Conservation (phyloP, 116 monocot species). For the Papilionanthe hybrid region DNA sequence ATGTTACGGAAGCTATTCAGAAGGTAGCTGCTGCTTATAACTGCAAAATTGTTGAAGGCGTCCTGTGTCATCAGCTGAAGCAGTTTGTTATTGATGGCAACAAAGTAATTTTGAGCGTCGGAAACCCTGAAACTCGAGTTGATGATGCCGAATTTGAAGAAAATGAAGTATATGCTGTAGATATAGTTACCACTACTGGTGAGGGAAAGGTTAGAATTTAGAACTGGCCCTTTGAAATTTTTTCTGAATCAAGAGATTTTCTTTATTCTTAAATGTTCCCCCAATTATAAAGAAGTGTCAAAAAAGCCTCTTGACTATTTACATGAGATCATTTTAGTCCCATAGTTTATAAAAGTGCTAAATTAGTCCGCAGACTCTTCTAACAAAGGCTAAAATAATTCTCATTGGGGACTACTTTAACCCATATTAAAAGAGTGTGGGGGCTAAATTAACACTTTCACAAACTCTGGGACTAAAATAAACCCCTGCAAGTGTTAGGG, state of each 20-base stretch:
- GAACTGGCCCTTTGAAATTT: not conserved
- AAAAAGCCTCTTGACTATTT: too few relatives aligned
- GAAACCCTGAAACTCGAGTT: conserved; percentile 77
- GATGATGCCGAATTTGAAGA: conserved; percentile 93
- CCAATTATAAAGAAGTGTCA: too few relatives aligned
- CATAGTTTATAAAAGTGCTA: too few relatives aligned
- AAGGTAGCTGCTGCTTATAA: conserved; percentile 98
- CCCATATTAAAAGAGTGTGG: too few relatives aligned
- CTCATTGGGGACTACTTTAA: too few relatives aligned
- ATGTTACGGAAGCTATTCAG: conserved; percentile 93
- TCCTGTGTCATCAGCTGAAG: conserved; percentile 96
- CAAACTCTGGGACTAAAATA: too few relatives aligned
- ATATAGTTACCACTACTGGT: conserved; percentile 88
- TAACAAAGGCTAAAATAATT: too few relatives aligned
- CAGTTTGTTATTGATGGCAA: conserved; percentile 99
- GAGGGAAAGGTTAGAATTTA: conserved; percentile 78
- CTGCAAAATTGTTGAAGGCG: conserved; percentile 97
- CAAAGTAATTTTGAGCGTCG: conserved; percentile 82
- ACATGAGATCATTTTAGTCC: too few relatives aligned
- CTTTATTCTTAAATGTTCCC: too few relatives aligned
- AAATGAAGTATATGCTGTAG: conserved; percentile 97
- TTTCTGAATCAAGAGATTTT: not conserved
- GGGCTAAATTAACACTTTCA: too few relatives aligned
- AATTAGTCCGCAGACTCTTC: too few relatives aligned
- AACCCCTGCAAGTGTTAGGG: too few relatives aligned